A percentile compares a stretch with the other conserved stretches of the same genome.
Conservation (phyloP, 805 yeast species). For the Sungouiozyma intestinalis region DNA sequence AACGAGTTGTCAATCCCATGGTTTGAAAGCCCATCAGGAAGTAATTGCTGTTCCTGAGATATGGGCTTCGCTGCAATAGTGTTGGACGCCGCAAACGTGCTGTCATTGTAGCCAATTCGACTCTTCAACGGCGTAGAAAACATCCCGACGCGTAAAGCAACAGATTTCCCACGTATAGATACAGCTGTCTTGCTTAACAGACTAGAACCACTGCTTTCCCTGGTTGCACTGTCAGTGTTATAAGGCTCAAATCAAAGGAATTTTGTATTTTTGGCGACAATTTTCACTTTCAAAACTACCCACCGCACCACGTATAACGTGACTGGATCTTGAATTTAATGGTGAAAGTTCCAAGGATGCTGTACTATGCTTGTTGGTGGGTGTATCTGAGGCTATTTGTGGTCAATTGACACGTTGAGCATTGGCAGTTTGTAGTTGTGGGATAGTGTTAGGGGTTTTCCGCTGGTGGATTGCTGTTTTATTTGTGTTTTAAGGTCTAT, state of each 20-base stretch:
- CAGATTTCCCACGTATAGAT: background rate
- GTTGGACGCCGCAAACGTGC: slow-evolving; percentile 12
- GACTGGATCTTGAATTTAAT: background rate
- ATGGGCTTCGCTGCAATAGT: background rate
- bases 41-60: background rate
- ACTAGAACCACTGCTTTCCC: no score
- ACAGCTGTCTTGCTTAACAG: background rate
- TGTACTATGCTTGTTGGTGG: no score
- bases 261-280: background rate
- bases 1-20: background rate
- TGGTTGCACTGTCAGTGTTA: no score
- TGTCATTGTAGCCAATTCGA: slow-evolving; percentile 20
- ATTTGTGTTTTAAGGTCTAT: no score
- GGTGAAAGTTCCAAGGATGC: no score
- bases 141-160: slow-evolving; percentile 8
- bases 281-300: no score
- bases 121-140: slow-evolving; percentile 28
- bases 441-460: no score
- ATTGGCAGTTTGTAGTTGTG: no score
- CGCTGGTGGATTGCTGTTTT: no score
- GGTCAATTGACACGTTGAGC: no score
- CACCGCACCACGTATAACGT: background rate
- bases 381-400: no score
- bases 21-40: background rate
- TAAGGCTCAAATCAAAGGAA: background rate